Evolutionary conservation across 2,329 filamentous ascomycete species (phyloP).

Genomic region (Neonectria hederae): DNA sequence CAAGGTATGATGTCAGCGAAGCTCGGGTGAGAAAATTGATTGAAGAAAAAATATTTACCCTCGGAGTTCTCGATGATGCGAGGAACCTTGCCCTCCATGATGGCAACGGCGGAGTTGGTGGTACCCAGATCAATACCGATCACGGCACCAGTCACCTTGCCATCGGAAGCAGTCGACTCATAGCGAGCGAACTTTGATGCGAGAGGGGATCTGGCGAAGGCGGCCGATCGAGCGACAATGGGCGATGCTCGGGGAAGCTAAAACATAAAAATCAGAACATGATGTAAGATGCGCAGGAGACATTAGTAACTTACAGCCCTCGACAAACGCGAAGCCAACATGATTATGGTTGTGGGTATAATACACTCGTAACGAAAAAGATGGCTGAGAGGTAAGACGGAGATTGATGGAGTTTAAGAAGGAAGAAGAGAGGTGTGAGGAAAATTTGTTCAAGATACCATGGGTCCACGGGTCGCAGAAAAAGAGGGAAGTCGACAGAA

Average conservation of each 20-base stretch:
- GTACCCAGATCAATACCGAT: slow-evolving; percentile 99
- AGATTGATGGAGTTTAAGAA: slow-evolving; percentile 43
- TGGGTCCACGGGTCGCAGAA: slow-evolving; percentile 47
- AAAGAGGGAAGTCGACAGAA: slow-evolving; percentile 50
- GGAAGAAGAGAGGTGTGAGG: slow-evolving; percentile 42
- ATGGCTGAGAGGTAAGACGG: slow-evolving; percentile 43
- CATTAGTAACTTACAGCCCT: slow-evolving; percentile 73
- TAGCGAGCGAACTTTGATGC: slow-evolving; percentile 79
- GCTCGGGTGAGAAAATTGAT: slow-evolving; percentile 18
- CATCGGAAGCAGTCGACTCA: slow-evolving; percentile 68
- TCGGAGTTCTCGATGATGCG: slow-evolving; percentile 98
- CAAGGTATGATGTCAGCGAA: slow-evolving; percentile 16
- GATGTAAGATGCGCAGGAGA: slow-evolving; percentile 6
- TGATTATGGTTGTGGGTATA: slow-evolving; percentile 54
- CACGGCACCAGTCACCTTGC: slow-evolving; percentile 92
- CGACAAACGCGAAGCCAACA: slow-evolving; percentile 77
- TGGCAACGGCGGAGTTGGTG: slow-evolving; percentile 95
- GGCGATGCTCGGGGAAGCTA: slow-evolving; percentile 82
- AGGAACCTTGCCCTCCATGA: slow-evolving; percentile 96
- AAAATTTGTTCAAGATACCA: slow-evolving; percentile 50
- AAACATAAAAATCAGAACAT: slow-evolving; percentile 30
- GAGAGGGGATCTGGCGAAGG: slow-evolving; percentile 74
- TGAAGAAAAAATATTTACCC: slow-evolving; percentile 61
- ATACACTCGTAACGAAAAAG: slow-evolving; percentile 46
- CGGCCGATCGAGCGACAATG: slow-evolving; percentile 73